Evolutionary conservation across 1,284 basidiomycete species (phyloP).

Genomic region (Somion occarium): DNA sequence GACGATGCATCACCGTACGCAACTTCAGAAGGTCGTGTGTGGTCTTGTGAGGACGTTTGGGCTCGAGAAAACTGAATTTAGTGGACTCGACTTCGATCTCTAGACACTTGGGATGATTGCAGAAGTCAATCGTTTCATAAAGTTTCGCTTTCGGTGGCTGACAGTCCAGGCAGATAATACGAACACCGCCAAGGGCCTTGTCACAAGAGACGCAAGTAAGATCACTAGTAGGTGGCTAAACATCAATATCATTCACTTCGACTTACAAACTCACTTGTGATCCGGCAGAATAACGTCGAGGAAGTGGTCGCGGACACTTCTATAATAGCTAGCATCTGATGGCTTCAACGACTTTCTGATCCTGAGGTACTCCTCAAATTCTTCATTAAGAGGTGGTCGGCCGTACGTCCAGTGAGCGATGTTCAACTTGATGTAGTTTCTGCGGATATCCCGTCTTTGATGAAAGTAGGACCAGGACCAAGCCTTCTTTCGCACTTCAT

Average conservation of each 20-base stretch:
- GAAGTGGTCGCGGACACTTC: background rate
- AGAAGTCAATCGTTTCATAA: constrained; percentile 2
- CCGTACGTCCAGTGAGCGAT: background rate
- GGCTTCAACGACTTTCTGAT: background rate
- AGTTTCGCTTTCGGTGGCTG: background rate
- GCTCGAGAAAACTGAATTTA: background rate
- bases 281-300: background rate
- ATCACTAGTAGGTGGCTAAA: background rate
- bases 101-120: background rate
- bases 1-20: background rate
- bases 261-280: constrained; percentile 3
- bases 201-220: constrained; percentile 1
- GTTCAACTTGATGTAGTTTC: constrained; percentile 4
- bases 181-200: background rate
- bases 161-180: constrained; percentile 5
- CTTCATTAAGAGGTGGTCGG: background rate
- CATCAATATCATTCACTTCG: background rate
- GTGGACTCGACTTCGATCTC: too few relatives aligned
- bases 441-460: constrained; percentile 8
- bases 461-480: constrained; percentile 13
- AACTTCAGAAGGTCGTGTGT: constrained; percentile 1
- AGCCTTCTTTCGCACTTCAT: constrained; percentile 3
- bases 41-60: background rate
- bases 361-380: background rate
- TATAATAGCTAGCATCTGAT: background rate